phyloP scores from a whole-genome alignment of 768 basidiomycete species.

The Phanerodontia chrysosporium region DNA sequence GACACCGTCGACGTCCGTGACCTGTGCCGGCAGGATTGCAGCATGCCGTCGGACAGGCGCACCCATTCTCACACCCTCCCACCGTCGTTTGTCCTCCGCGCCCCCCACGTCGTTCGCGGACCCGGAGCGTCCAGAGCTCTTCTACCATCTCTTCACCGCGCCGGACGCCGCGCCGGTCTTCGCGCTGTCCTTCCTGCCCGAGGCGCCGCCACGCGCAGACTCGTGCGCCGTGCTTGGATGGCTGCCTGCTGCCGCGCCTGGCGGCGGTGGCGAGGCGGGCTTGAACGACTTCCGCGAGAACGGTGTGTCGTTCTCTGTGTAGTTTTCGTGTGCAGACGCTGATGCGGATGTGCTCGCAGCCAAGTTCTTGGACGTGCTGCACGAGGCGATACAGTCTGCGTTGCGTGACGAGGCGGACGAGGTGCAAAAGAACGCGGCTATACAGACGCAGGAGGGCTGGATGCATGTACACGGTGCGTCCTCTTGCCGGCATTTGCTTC shows the following conservation, averaged over 20 bases:
- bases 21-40: too few relatives aligned
- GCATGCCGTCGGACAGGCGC: too few relatives aligned
- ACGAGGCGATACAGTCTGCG: constrained; percentile 52
- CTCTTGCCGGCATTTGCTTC: not conserved
- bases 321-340: not conserved
- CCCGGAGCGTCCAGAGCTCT: constrained; percentile 60
- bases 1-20: too few relatives aligned
- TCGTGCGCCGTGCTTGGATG: constrained; percentile 63
- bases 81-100: not conserved
- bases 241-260: constrained; percentile 57
- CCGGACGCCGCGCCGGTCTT: constrained; percentile 49
- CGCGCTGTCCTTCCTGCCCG: constrained; percentile 60
- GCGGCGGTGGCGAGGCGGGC: constrained; percentile 40
- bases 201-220: constrained; percentile 38
- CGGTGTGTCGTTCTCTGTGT: constrained; percentile 38
- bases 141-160: constrained; percentile 59
- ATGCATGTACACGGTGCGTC: constrained; percentile 71
- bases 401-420: constrained; percentile 60
- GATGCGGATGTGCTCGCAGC: constrained; percentile 36
- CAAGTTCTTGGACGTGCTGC: constrained; percentile 54
- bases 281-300: constrained; percentile 73
- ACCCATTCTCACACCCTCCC: too few relatives aligned
- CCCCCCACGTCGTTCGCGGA: constrained; percentile 34
- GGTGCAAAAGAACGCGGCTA: constrained; percentile 58
- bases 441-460: constrained; percentile 73